Conservation (phyloP, 1,139 yeast genomes). For the Yamadazyma diospyri region DNA sequence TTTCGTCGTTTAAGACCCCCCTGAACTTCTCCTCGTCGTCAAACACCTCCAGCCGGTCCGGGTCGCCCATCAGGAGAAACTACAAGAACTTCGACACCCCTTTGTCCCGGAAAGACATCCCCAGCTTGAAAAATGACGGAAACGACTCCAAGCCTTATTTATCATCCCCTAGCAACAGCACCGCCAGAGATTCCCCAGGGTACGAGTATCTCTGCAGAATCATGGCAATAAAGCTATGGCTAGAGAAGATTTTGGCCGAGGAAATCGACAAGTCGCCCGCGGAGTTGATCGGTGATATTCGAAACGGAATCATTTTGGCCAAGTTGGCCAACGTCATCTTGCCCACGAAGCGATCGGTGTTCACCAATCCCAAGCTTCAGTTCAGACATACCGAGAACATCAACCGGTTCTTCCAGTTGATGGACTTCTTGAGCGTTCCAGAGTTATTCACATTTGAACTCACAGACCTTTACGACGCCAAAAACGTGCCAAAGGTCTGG, state of each 20-base stretch:
- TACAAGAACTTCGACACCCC: slow-evolving; percentile 13
- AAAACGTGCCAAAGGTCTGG: slow-evolving; percentile 90
- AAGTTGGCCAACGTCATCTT: slow-evolving; percentile 70
- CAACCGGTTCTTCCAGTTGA: slow-evolving; percentile 72
- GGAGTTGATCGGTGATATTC: slow-evolving; percentile 50
- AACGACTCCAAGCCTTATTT: slow-evolving; percentile 16
- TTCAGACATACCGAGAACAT: slow-evolving; percentile 93
- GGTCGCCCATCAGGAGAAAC: slow-evolving; percentile 20
- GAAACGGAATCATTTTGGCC: slow-evolving; percentile 86
- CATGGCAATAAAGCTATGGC: slow-evolving; percentile 70
- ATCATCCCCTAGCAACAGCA: slow-evolving; percentile 28
- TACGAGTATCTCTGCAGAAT: slow-evolving; percentile 89
- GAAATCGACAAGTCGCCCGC: slow-evolving; percentile 53
- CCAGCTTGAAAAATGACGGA: slow-evolving; percentile 14
- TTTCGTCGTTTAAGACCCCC: slow-evolving; percentile 40
- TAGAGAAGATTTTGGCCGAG: slow-evolving; percentile 39
- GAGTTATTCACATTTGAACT: slow-evolving; percentile 84
- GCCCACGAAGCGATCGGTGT: slow-evolving; percentile 55
- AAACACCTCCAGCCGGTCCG: slow-evolving; percentile 18
- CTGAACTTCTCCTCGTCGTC: slow-evolving; percentile 20
- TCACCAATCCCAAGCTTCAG: slow-evolving; percentile 52
- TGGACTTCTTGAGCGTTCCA: slow-evolving; percentile 74
- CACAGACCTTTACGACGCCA: slow-evolving; percentile 89
- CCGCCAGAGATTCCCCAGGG: slow-evolving; percentile 34
- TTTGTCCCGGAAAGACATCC: slow-evolving; percentile 11